Base-by-base conservation (phyloP, 192 early-diverging fungal species). In the Backusella macrospora region DNA sequence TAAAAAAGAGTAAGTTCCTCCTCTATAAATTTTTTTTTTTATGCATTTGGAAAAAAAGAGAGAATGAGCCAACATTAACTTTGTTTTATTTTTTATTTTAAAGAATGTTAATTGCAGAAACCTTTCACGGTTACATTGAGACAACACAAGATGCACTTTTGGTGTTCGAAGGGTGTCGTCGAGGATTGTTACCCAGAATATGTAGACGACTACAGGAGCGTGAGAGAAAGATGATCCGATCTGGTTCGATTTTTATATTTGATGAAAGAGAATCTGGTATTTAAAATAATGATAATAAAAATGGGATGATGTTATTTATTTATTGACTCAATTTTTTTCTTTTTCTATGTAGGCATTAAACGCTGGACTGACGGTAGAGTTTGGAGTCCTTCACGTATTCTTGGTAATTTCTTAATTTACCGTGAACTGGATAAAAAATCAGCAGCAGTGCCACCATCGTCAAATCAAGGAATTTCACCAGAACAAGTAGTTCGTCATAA, bases 351-450 rank as follows among this genome's bases (percentile, higher is more conserved):
- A 80, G 78, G 90, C 5, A 93, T 95, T 81, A 93, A 93, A 76
- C 86, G 94, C 15, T 96, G 94, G 94, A 96, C 94, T 0, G 94
- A 95, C 69, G 93, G 93, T 6, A 83, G 89, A 6, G 79, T 87
- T 14, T 95, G 94, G 94, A 92, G 92, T 44, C 94, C 94, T 7
- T 94, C 93, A 13, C 88, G 94, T 38, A 93, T 95, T 16, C 80
- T 92, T 38, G 91, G 91, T 68, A 92, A 93, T 65, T 95, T 94
- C 73, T 76, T 95, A 49, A 82, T 94, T 52, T 95, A 95, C 80
- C 90, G 92, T 65, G 94, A 95, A 73, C 76, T 89, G 21, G 87
- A 89, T 73, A 78, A 82, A 29, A 47, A 49, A 18, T 26, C 65
- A 14, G 78, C 52, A 16, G 26, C 42, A 45, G 45, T 64, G 45